Base-by-base conservation (phyloP, 352 stramenopile species). In the Globisporangium carolinianum region DNA sequence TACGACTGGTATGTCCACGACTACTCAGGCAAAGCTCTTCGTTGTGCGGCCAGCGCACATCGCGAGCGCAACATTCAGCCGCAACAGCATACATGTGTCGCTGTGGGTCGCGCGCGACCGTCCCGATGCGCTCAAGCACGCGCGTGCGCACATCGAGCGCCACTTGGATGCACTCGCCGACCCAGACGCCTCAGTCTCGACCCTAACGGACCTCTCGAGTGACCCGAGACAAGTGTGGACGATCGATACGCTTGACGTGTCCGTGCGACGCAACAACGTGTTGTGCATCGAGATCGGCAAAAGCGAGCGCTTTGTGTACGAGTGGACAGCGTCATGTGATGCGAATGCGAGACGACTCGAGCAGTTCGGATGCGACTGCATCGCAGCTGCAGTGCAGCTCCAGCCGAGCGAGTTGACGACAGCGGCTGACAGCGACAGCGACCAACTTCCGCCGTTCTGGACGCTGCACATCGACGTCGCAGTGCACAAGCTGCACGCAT, bases 41-140 rank as follows among this genome's bases (percentile, higher is more conserved):
- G 54, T 69, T 18, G 58, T 61, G 10, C 62, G 59, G 5, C 57
- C 65, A 15, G 51, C 36, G 14, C 12, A 18, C 6, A 49, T 71
- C 11, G n/a, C 65, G 8, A 41, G 47, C 4, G 24, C 48, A 24
- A 8, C 39, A 9, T 47, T 59, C 54, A 49, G 41, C 41, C 38
- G 15, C 3, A 45, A 42, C 14, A 24, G 18, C 18, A 12, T 61
- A 9, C 7, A 14, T 4, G 36, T 6, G 10, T 71, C 65, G 1
- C 32, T 71, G 1, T 71, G 65, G 65, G 10, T 71, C 8, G 17
- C 63, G 0, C 35, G 43, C 43, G 47, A 61, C 12, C 61, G 65
- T 18, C 65, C 53, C 1, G 65, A 71, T 37, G 11, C 15, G 15
- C 17, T 41, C 8, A 8, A 17, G 17, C 7, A 24, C 4, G 45